Conservation (phyloP, 441 rosid species). For the Erodium moschatum region DNA sequence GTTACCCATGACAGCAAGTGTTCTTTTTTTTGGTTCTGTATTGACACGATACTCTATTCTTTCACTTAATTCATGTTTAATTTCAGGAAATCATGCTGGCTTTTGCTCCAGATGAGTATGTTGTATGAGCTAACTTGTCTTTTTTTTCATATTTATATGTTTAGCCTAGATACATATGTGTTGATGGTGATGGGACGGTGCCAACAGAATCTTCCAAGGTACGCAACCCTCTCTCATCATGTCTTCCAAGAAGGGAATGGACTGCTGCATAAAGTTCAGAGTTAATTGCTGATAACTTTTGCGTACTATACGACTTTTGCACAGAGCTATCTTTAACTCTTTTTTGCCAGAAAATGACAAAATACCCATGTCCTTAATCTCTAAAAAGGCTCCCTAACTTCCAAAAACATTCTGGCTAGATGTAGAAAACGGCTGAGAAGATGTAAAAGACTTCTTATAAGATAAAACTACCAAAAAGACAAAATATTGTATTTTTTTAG, state of each 20-base stretch:
- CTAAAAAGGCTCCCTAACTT: no score
- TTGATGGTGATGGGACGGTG: constrained; percentile 95
- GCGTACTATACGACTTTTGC: no score
- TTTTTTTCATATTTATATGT: constrained; percentile 17
- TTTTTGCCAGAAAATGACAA: no score
- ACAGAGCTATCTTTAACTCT: no score
- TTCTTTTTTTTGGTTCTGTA: not conserved
- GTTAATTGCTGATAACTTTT: no score
- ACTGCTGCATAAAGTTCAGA: no score
- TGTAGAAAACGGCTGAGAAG: no score
- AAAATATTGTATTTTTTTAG: no score
- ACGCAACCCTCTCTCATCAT: constrained; percentile 16
- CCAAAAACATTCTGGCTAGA: no score
- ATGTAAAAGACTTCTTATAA: no score
- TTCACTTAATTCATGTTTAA: not conserved
- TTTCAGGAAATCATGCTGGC: not conserved
- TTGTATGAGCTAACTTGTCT: constrained; percentile 15
- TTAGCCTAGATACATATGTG: constrained; percentile 72
- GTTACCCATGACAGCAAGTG: not conserved
- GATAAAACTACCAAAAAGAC: no score
- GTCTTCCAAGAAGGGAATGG: not conserved
- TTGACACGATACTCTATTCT: not conserved
- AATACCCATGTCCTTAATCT: no score
- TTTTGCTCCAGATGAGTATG: constrained; percentile 5
- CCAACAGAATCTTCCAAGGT: constrained; percentile 87